A percentile compares a stretch with the other conserved stretches of the same genome.
Conservation (phyloP, 2,329 filamentous ascomycete species). For the Claviceps quebecensis region DNA sequence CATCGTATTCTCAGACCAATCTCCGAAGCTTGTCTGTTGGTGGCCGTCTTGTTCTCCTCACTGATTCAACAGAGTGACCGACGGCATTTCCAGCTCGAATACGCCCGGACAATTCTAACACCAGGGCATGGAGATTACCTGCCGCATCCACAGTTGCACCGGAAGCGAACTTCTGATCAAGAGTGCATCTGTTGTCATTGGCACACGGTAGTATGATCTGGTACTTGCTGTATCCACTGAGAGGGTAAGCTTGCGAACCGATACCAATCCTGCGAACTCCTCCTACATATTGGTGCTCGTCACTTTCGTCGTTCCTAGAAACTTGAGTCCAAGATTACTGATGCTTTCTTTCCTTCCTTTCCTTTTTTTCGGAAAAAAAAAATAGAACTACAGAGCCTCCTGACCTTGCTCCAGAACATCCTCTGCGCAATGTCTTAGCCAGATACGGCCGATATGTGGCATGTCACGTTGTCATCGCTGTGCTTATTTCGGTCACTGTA, state of each 20-base stretch:
- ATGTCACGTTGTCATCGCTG: conserved; percentile 58
- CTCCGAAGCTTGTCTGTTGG: not conserved
- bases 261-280: not conserved
- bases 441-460: conserved; percentile 58
- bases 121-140: not conserved
- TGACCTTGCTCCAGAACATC: conserved; percentile 47
- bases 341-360: not conserved
- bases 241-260: conserved; percentile 2
- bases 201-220: conserved; percentile 3
- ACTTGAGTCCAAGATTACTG: not conserved
- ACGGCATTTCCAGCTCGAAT: not conserved
- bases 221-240: conserved; percentile 7
- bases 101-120: not conserved
- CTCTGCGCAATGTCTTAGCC: conserved; percentile 49
- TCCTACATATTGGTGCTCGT: not conserved
- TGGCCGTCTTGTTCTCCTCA: not conserved
- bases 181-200: not conserved
- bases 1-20: not conserved
- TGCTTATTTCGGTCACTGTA: conserved; percentile 59
- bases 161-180: not conserved
- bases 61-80: not conserved
- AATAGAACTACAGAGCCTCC: conserved; percentile 61
- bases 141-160: not conserved
- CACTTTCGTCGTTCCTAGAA: not conserved
- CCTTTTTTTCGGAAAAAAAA: not conserved